Conservation (phyloP, 257 asterid genomes). For the Marsdenia floribunda region DNA sequence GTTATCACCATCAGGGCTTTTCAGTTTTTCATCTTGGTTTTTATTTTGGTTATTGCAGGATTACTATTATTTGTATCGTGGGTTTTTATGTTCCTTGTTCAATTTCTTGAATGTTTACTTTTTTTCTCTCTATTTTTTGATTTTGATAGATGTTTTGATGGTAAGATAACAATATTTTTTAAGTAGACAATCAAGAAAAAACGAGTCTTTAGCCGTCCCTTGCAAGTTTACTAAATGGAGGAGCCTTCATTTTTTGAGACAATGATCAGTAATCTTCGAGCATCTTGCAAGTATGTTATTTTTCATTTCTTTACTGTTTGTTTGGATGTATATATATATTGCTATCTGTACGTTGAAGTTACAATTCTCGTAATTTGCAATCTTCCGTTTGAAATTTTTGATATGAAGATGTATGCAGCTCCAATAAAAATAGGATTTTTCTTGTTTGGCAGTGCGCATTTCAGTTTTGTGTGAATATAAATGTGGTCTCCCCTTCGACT, state of each 20-base stretch:
- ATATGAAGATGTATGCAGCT: neutral
- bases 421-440: neutral
- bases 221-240: slow-evolving; percentile 35
- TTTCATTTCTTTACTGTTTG: neutral
- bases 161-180: neutral
- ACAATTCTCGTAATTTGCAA: neutral
- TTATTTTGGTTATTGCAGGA: neutral
- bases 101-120: neutral
- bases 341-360: neutral
- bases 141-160: neutral
- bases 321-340: neutral
- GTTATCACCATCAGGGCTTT: neutral
- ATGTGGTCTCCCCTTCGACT: neutral
- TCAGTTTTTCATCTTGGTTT: neutral
- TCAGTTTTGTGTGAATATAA: neutral
- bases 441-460: neutral
- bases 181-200: neutral
- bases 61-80: neutral
- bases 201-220: neutral
- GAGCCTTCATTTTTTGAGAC: slow-evolving; percentile 47
- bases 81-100: neutral
- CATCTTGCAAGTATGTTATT: slow-evolving; percentile 58
- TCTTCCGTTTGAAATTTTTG: neutral
- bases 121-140: neutral
- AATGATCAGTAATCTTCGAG: slow-evolving; percentile 59